Evolutionary conservation across 371 early-diverging fungal species (phyloP), one percentile per base, ranked within the genome.

Genomic region (Syncephalastrum monosporum): DNA sequence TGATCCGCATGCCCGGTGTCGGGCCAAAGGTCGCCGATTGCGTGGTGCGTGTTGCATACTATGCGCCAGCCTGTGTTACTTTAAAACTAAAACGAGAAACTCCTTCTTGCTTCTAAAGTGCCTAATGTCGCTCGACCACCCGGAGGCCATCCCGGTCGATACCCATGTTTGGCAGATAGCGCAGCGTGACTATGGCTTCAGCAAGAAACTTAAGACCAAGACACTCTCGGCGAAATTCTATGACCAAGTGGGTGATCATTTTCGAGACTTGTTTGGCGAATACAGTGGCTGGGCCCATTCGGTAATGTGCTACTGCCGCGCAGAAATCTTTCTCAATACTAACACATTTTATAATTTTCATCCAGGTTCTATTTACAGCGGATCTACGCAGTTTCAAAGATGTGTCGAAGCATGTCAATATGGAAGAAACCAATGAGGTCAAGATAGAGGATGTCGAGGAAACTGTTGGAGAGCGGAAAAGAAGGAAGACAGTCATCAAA

Each of bases 21-120:
- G 87, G 88, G 0, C 92, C 94, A 3, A 99, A 99, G 70, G 98
- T 99, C 4, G 98, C 98, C 2, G 99, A 99, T 71, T 99, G 99
- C 65, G 87, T 99, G 56, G 89, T 87, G 85, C 65, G 61, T 51
- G 15, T 27, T 25, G n/a, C 29, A 17, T 50, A 16, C n/a, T 50
- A 29, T 53, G 44, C 5, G 27, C 43, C 29, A 7, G 29, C 29
- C 29, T 29, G 29, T 29, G 29, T 29, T 29, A 29, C 29, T 7
- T 7, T 29, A 7, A 29, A 29, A 5, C 41, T 24, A 57, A 21
- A 53, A 46, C 46, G 23, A 59, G 24, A 23, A 48, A 42, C 5
- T 29, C 38, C 23, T 51, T 3, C 25, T 23, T 8, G 25, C 7
- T 7, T 48, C 12, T 12, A 53, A 55, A 85, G 81, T 88, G 89